phyloP scores from a whole-genome alignment of 2,329 filamentous ascomycete genomes.

The Fusarium sp. region DNA sequence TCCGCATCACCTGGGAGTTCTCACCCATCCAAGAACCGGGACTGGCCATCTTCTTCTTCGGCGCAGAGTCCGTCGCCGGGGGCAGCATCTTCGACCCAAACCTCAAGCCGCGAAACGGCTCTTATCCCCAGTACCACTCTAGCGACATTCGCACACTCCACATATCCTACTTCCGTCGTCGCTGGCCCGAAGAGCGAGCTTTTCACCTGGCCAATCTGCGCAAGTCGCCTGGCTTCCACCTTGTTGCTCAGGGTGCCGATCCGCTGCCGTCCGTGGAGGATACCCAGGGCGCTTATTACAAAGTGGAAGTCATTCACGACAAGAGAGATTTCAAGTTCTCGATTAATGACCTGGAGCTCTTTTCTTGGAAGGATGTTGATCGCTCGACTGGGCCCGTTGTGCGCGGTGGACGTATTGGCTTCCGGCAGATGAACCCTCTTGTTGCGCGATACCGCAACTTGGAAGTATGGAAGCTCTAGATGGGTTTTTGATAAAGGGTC shows the following conservation, averaged over 20 bases:
- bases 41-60: slow-evolving; percentile 42
- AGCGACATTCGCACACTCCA: slow-evolving; percentile 41
- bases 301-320: slow-evolving; percentile 39
- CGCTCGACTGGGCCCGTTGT: slow-evolving; percentile 36
- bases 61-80: slow-evolving; percentile 30
- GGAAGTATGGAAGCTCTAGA: slow-evolving; percentile 38
- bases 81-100: slow-evolving; percentile 40
- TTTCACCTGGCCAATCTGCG: slow-evolving; percentile 41
- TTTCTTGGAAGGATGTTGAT: slow-evolving; percentile 37
- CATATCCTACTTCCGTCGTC: slow-evolving; percentile 41
- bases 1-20: slow-evolving; percentile 43
- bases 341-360: slow-evolving; percentile 32
- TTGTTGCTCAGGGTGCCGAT: slow-evolving; percentile 41
- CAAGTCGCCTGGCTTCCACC: slow-evolving; percentile 41
- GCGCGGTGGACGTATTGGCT: slow-evolving; percentile 33
- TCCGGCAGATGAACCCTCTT: slow-evolving; percentile 40
- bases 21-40: slow-evolving; percentile 33
- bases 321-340: slow-evolving; percentile 32
- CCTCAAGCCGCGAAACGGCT: slow-evolving; percentile 36
- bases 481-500: no score
- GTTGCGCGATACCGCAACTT: slow-evolving; percentile 39
- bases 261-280: slow-evolving; percentile 38
- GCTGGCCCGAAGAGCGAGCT: slow-evolving; percentile 41
- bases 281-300: slow-evolving; percentile 36
- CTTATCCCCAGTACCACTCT: slow-evolving; percentile 42